A percentile compares a stretch with the other conserved stretches of the same genome.
Conservation (phyloP, 192 early-diverging fungal species). For the Backusella australiensis region DNA sequence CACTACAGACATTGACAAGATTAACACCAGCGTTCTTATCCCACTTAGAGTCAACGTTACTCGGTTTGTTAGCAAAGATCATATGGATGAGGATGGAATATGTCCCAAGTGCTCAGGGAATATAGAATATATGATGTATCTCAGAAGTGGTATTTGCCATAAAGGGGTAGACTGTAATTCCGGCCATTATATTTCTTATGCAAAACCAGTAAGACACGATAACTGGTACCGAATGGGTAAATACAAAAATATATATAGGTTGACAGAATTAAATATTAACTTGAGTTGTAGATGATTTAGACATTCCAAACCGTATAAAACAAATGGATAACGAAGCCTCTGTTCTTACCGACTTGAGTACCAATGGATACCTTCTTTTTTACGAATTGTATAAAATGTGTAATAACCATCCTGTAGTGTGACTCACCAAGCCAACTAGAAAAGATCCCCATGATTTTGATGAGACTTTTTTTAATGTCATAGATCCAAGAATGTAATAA, state of each 20-base stretch:
- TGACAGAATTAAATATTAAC: not conserved
- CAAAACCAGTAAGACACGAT: slow-evolving; percentile 3
- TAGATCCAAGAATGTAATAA: not conserved
- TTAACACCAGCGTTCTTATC: slow-evolving; percentile 38
- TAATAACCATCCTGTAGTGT: not conserved
- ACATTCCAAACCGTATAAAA: slow-evolving; percentile 43
- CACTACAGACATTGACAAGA: slow-evolving; percentile 36
- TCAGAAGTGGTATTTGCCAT: slow-evolving; percentile 30
- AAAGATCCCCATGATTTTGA: not conserved
- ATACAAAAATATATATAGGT: not conserved
- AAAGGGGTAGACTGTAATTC: slow-evolving; percentile 16
- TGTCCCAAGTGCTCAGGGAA: slow-evolving; percentile 19
- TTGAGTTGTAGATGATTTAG: slow-evolving; percentile 57
- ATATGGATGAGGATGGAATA: slow-evolving; percentile 34
- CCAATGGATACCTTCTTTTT: slow-evolving; percentile 61
- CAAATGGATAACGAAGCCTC: slow-evolving; percentile 31
- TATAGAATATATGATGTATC: slow-evolving; percentile 14
- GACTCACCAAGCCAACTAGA: not conserved
- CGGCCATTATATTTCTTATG: slow-evolving; percentile 38
- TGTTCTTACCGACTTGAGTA: slow-evolving; percentile 43
- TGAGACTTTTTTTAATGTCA: not conserved
- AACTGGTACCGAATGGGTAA: slow-evolving; percentile 40
- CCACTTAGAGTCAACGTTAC: slow-evolving; percentile 51
- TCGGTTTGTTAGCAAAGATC: slow-evolving; percentile 43
- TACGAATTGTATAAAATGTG: slow-evolving; percentile 54